Evolutionary conservation across 805 yeast genomes (phyloP).

Genomic region (Hanseniaspora valbyensis): DNA sequence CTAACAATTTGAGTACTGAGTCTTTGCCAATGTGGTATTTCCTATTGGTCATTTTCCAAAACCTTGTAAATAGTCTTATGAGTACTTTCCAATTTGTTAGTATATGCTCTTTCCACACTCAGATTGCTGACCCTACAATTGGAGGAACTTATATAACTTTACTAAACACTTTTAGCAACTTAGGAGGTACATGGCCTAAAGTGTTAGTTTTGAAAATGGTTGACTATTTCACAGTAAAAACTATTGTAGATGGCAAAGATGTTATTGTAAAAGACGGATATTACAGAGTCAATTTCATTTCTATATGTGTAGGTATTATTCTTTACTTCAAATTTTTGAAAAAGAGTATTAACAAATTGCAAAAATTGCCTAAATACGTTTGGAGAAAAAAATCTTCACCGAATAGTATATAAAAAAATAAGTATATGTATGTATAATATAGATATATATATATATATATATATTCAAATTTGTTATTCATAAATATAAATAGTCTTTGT

Average conservation of each 20-base stretch:
- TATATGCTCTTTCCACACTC: conserved; percentile 87
- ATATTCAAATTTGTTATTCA: conserved; percentile 17
- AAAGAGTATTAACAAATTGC: conserved; percentile 50
- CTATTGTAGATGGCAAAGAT: conserved; percentile 16
- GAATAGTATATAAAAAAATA: no score
- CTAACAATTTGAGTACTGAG: conserved; percentile 35
- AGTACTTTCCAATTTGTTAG: conserved; percentile 91
- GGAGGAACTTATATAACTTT: conserved; percentile 99
- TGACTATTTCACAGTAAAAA: conserved; percentile 60
- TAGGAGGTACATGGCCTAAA: conserved; percentile 98
- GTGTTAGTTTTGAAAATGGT: conserved; percentile 68
- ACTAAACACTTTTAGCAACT: conserved; percentile 76
- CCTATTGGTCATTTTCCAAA: conserved; percentile 65
- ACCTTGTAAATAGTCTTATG: conserved; percentile 81
- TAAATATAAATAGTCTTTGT: conserved; percentile 25
- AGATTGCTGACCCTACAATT: conserved; percentile 86
- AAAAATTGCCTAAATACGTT: conserved; percentile 56
- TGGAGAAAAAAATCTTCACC: conserved; percentile 72
- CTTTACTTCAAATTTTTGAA: conserved; percentile 59
- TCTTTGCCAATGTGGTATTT: conserved; percentile 37
- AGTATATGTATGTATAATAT: no score
- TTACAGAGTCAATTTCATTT: conserved; percentile 61
- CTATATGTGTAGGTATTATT: conserved; percentile 54
- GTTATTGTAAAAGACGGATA: conserved; percentile 60
- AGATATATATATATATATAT: no score